These are phyloP conservation scores for Fusarium sp. DNA, from an alignment of 2,329 filamentous ascomycete genomes.

Conservation along the genomic window DNA sequence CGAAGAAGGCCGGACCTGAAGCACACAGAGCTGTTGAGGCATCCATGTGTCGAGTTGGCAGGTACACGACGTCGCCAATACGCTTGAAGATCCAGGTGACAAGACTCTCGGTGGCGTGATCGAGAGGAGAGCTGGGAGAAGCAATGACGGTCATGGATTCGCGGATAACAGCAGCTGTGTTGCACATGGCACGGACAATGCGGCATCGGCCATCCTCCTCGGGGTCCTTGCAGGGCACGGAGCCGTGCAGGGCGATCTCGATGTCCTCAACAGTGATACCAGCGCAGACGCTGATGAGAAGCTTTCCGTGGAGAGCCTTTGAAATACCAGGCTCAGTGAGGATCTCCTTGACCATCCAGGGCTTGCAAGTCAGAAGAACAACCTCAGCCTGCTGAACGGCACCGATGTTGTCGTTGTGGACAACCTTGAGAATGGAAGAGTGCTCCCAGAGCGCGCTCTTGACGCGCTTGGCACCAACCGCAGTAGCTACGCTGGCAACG, in stretches of 20 bases:
- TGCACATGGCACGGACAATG: conserved; percentile 86
- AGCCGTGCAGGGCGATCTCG: conserved; percentile 71
- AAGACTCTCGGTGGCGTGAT: conserved; percentile 65
- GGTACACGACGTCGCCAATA: conserved; percentile 77
- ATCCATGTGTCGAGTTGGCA: conserved; percentile 78
- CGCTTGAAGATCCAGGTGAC: conserved; percentile 83
- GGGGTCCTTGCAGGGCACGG: conserved; percentile 61
- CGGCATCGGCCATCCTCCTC: conserved; percentile 66
- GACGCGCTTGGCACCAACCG: conserved; percentile 77
- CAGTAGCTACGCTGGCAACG: conserved; percentile 82
- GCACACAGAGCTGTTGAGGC: conserved; percentile 80
- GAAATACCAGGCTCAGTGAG: conserved; percentile 76
- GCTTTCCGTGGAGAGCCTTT: conserved; percentile 81
- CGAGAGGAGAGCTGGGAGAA: conserved; percentile 69
- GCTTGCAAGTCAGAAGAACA: conserved; percentile 84
- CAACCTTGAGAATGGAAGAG: conserved; percentile 72
- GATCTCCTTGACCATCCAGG: conserved; percentile 78
- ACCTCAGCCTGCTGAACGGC: conserved; percentile 78
- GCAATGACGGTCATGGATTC: conserved; percentile 88
- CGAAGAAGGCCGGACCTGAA: conserved; percentile 81
- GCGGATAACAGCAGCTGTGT: conserved; percentile 82
- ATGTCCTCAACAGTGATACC: conserved; percentile 80
- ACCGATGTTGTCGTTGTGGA: conserved; percentile 78
- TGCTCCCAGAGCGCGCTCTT: conserved; percentile 74
- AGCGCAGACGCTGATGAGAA: conserved; percentile 84